Base-by-base conservation (phyloP, 2,329 filamentous ascomycete genomes). In the Fusarium graminum region DNA sequence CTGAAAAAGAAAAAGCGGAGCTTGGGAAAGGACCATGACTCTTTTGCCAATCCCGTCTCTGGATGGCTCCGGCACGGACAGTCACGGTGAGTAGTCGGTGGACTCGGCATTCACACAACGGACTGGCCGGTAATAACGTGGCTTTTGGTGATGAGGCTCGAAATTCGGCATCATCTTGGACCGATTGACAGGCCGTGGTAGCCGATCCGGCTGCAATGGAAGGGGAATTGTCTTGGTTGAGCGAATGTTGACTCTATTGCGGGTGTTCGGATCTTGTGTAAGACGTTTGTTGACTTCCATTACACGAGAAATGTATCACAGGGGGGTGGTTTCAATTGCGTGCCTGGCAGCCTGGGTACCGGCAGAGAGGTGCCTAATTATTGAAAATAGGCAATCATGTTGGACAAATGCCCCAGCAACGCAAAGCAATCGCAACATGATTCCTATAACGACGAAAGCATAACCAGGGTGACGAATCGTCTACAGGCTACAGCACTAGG, bases 151-250 rank as follows among this genome's bases (percentile, higher is more conserved):
- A 32, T 17, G 5, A 43, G 32, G 4, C 34, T 36, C 16, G 34
- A 39, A 46, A 47, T 39, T 65, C 64, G 65, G 65, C 42, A 53
- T 38, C 51, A 53, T 56, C 41, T 50, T 65, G 44, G 22, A n/a
- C 65, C 65, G 65, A 59, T 43, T 43, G 25, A 55, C 38, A 68
- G 50, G 65, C 65, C 65, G 61, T 39, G 52, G 52, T 58, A 62
- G 26, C 65, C 61, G 65, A 36, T 49, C 46, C 30, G 52, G 50
- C 60, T 53, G 46, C 50, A 29, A 17, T 40, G 28, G 36, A 40
- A 39, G 52, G 47, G 30, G 42, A 22, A 51, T 29, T 25, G 46
- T 19, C 28, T 54, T 38, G 41, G 34, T 41, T 51, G 61, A 47
- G 40, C 26, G 30, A 58, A 47, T 54, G 34, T 39, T 57, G 29